Evolutionary conservation across 2,329 filamentous ascomycete genomes (phyloP), one percentile per base, ranked within the genome.

Genomic region (Fusarium globosum): DNA sequence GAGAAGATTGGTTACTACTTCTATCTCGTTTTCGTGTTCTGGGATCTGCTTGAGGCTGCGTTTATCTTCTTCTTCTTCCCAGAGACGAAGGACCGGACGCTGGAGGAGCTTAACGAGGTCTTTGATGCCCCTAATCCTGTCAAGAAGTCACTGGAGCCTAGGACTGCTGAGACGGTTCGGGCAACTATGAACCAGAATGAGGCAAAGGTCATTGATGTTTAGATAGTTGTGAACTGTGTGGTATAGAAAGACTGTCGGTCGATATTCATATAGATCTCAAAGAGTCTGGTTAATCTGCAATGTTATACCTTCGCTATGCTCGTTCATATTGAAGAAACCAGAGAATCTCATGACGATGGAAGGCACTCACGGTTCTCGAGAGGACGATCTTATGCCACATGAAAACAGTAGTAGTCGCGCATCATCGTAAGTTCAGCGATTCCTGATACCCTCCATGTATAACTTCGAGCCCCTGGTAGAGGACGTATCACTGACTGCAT

Each of bases 31-130:
- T 84, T 85, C 63, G 79, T 85, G 2, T 82, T 83, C 56, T 86
- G 84, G 84, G 82, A 85, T n/a, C 60, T 85, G 21, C 60, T 84
- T 14, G 83, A 86, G 68, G 80, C 77, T 11, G 78, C 68, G 0
- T 69, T 85, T 21, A 84, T 86, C 38, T 89, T 87, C 73, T 85
- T 88, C 69, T 84, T 87, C 66, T 88, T 84, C 72, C 83, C 83
- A 0, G 84, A 85, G 70, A 86, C 84, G 10, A 85, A 85, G 64
- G 82, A 82, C 12, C 76, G 83, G 10, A 85, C 86, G 20, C 81
- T 89, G 33, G 88, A 89, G 78, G 87, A 89, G 73, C 73, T 89
- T 0, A 49, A 51, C 14, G 73, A 75, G 16, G 73, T 75, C 3
- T 75, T 75, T 15, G 70, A 75, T 15, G 73, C 73, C 2, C 67